These are phyloP conservation scores for Mucor circinelloides DNA, from an alignment of 371 early-diverging fungal genomes.

Conservation along the genomic window DNA sequence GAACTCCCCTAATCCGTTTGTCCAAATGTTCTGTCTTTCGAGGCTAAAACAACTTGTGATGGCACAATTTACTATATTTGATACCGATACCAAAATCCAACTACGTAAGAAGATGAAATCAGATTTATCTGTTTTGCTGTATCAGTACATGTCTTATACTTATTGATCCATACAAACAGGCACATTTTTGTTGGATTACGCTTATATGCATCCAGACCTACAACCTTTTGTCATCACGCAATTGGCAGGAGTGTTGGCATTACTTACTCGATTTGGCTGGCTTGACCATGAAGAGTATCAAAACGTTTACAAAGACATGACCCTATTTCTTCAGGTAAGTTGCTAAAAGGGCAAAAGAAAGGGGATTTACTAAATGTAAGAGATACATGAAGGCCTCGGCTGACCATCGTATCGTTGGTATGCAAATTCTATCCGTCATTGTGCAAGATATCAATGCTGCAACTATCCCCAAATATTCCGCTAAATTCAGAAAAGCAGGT, in stretches of 20 bases:
- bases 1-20: constrained; percentile 66
- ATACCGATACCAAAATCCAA: constrained; percentile 59
- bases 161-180: constrained; percentile 24
- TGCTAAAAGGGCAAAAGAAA: background rate
- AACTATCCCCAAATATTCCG: constrained; percentile 57
- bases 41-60: constrained; percentile 68
- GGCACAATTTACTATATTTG: constrained; percentile 68
- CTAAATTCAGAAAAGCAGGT: constrained; percentile 69
- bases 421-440: constrained; percentile 56
- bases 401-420: constrained; percentile 63
- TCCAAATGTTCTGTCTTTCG: constrained; percentile 67
- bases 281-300: constrained; percentile 71
- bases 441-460: constrained; percentile 61
- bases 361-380: background rate
- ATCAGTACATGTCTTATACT: background rate
- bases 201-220: constrained; percentile 59
- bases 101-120: constrained; percentile 49
- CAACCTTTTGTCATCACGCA: constrained; percentile 66
- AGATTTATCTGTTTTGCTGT: background rate
- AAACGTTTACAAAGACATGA: constrained; percentile 58
- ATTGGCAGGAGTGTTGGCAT: constrained; percentile 67
- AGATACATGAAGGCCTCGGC: constrained; percentile 47
- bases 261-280: constrained; percentile 82
- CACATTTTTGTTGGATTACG: constrained; percentile 65
- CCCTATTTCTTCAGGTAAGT: constrained; percentile 65